Evolutionary conservation across 495 filamentous ascomycete genomes (phyloP), one percentile per base, ranked within the genome.

Genomic region (Neurospora sp.): DNA sequence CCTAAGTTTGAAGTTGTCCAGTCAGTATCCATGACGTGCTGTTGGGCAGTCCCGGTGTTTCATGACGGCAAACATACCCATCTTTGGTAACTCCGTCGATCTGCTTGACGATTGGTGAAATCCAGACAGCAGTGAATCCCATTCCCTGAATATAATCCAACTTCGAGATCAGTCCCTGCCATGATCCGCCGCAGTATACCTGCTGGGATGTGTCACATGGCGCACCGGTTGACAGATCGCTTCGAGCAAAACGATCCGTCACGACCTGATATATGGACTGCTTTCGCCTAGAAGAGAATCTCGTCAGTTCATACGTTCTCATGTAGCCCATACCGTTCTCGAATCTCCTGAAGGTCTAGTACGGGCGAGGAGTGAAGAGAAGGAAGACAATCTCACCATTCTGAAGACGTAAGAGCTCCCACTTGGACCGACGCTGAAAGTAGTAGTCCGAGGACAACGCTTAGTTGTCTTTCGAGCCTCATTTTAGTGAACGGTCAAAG

Each of bases 121-220:
- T 96, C 93, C 92, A 95, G 69, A 94, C 89, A 31, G 92, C 92
- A 46, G 90, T 91, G 75, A 95, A 94, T 18, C 93, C 92, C 89
- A 95, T 92, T 72, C 85, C 85, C 76, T 93, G 87, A 77, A 95
- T 92, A 75, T 92, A 85, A 80, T 91, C 90, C 40, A 92, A 82
- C 73, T 90, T 85, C 40, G 91, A 87, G 72, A 90, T 89, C 70
- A 96, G 88, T 6, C 93, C 93, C 72, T 84, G 83, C 84, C 89
- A 95, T 40, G 89, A 90, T 11, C 93, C 93, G 54, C 92, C 92
- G 74, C 92, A 96, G 82, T 94, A 94, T 48, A 85, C 83, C 2
- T 79, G 81, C 11, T 75, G 42, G 2, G 62, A 87, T 79, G 82
- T 89, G 81, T 76, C 86, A 88, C 70, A 83, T 72, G 73, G 82